phyloP scores from a whole-genome alignment of 352 stramenopile species.

The Thraustochytrium sp. region DNA sequence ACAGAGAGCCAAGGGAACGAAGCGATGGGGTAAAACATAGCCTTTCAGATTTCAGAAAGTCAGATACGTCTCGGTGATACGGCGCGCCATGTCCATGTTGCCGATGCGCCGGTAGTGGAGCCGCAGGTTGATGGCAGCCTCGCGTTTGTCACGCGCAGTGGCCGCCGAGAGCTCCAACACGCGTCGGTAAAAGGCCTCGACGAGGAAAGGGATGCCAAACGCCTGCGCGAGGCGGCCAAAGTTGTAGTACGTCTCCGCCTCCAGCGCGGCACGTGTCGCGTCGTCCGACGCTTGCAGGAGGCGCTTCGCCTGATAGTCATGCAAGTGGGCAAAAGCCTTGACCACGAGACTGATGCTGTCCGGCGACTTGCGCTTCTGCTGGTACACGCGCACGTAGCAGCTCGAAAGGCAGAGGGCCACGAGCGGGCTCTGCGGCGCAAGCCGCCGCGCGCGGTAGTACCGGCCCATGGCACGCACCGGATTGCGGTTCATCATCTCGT shows the following conservation, averaged over 20 bases:
- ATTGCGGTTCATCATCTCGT: conserved; percentile 17
- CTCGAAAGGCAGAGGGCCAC: conserved; percentile 18
- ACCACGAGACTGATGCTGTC: not conserved
- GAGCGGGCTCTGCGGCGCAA: not conserved
- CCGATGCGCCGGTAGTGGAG: not conserved
- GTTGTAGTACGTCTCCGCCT: conserved; percentile 28
- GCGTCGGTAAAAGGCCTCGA: conserved; percentile 13
- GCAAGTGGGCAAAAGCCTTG: conserved; percentile 38
- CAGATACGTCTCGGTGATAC: conserved; percentile 1
- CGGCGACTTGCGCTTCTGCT: not conserved
- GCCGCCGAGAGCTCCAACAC: not conserved
- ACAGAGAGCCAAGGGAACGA: not conserved
- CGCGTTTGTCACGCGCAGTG: not conserved
- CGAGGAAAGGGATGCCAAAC: conserved; percentile 16
- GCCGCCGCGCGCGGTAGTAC: not conserved
- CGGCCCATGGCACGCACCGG: conserved; percentile 1
- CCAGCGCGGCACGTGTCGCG: not conserved
- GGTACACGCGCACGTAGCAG: conserved; percentile 27
- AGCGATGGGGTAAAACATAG: not conserved
- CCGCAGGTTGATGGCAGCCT: not conserved
- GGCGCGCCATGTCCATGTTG: conserved; percentile 6
- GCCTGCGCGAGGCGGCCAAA: conserved; percentile 15
- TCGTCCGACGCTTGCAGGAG: not conserved
- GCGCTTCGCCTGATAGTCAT: conserved; percentile 21
- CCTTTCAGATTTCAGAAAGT: not conserved